A percentile compares a stretch with the other conserved stretches of the same genome.
These are phyloP conservation scores for Casaregolazyma lundiana DNA, from an alignment of 1,139 yeast genomes.

Conservation along the genomic window DNA sequence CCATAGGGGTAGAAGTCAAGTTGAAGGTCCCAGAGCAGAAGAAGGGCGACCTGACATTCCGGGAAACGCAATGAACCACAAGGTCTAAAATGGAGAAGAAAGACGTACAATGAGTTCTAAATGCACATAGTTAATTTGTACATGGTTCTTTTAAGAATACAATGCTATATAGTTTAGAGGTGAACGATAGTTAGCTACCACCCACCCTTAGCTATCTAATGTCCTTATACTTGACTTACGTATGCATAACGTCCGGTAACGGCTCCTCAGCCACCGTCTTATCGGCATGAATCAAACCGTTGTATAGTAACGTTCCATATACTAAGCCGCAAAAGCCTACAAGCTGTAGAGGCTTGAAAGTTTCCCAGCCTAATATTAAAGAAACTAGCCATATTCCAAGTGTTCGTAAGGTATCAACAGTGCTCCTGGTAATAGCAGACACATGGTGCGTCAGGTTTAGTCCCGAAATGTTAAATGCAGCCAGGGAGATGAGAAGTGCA, in stretches of 20 bases:
- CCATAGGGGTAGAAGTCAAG: not conserved
- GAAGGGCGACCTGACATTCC: not conserved
- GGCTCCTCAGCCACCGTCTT: conserved; percentile 12
- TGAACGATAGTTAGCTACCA: not conserved
- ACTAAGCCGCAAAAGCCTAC: conserved; percentile 62
- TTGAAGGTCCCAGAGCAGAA: not conserved
- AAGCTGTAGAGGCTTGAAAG: conserved; percentile 56
- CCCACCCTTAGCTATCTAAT: no score
- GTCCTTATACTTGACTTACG: no score
- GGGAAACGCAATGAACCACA: no score
- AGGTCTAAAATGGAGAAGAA: no score
- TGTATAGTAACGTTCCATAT: conserved; percentile 70
- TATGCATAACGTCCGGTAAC: conserved; percentile 19
- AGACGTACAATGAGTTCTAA: no score
- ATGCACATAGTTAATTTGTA: no score
- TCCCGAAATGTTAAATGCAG: conserved; percentile 71
- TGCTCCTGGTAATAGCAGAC: conserved; percentile 75
- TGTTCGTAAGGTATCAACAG: conserved; percentile 76
- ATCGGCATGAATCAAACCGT: conserved; percentile 51
- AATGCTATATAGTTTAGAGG: not conserved
- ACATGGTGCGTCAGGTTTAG: conserved; percentile 60
- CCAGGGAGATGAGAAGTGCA: conserved; percentile 66
- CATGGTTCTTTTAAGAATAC: no score
- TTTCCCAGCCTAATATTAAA: conserved; percentile 72
- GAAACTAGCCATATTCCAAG: conserved; percentile 76